Percentiles rank a stretch among this genome's conserved stretches.
phyloP scores from a whole-genome alignment of 768 basidiomycete genomes.

The Candolleomyces eurysporus region DNA sequence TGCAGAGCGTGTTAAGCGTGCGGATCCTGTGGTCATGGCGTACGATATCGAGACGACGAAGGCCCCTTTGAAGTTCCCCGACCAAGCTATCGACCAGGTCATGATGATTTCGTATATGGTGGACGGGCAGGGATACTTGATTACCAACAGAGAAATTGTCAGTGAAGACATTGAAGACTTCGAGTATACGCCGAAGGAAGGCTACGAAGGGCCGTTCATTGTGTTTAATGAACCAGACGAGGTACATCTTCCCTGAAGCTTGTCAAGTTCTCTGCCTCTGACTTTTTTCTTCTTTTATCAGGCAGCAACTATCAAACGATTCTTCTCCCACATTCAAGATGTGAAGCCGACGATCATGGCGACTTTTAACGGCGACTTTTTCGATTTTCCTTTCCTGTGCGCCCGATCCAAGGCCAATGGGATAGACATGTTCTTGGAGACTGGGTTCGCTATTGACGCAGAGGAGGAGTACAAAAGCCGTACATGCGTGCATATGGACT shows the following conservation, averaged over 20 bases:
- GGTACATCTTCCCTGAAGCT: conserved; percentile 39
- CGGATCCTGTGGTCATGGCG: conserved; percentile 98
- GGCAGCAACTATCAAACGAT: conserved; percentile 79
- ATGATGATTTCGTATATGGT: conserved; percentile 99
- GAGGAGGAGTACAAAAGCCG: conserved; percentile 96
- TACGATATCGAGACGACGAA: conserved; percentile 99
- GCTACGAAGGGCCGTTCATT: conserved; percentile 94
- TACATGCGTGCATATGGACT: conserved; percentile 96
- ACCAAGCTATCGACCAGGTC: conserved; percentile 93
- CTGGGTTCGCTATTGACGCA: conserved; percentile 84
- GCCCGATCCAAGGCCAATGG: conserved; percentile 84
- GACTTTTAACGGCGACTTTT: conserved; percentile 98
- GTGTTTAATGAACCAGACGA: conserved; percentile 95
- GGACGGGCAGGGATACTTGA: conserved; percentile 95
- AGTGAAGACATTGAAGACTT: conserved; percentile 98
- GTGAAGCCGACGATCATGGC: conserved; percentile 96
- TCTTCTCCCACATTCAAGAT: conserved; percentile 93
- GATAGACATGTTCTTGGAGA: conserved; percentile 96
- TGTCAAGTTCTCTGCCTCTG: background rate
- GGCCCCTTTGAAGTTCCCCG: conserved; percentile 99
- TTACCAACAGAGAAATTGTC: conserved; percentile 97
- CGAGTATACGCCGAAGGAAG: conserved; percentile 97
- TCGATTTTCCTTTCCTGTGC: conserved; percentile 97
- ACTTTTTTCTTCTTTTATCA: conserved; percentile 24
- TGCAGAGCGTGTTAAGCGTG: conserved; percentile 89